Evolutionary conservation across 2,329 filamentous ascomycete species (phyloP), one percentile per base, ranked within the genome.

Genomic region (Penicillium sp.): DNA sequence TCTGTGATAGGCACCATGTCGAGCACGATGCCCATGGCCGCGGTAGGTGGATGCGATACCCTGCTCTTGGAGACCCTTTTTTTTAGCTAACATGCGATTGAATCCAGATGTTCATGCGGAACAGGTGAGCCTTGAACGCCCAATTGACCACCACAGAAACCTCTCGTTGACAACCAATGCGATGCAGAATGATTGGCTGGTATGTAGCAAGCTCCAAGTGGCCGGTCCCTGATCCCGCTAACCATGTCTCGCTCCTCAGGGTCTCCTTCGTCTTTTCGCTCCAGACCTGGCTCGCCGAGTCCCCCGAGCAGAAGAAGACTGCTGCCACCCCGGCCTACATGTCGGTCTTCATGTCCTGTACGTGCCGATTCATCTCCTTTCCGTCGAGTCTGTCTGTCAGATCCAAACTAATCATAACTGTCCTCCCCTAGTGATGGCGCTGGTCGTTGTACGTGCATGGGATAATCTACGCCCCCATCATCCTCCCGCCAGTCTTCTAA

Each of bases 1-100:
- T 61, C 49, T 62, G 13, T 28, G 37, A 59, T 44, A 86, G 85
- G 84, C 71, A 87, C 86, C 53, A 84, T 89, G 80, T 83, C 85
- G 57, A 94, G 89, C 74, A 96, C 93, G 38, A 83, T 98, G 74
- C 94, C 94, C 62, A 97, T 97, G 94, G 93, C 92, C 61, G 93
- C 93, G 66, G 86, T 89, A 81, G 77, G 68, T 70, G 12, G 83
- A 82, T 64, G 42, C 33, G 38, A 55, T 57, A 33, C 59, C 49
- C 53, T 63, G 49, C 37, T 42, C 54, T 56, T 35, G 55, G 50
- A 51, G 63, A 61, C 62, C 40, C 64, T 13, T 30, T 22, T 50
- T 64, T 22, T 50, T 64, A 62, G 61, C 68, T 73, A 60, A 74
- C 60, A 49, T 45, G n/a, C 44, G 35, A 33, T 58, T 37, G 26